Evolutionary conservation across 1,284 basidiomycete species (phyloP), one percentile per base, ranked within the genome.

Genomic region (Cryptococcus amylolentus): DNA sequence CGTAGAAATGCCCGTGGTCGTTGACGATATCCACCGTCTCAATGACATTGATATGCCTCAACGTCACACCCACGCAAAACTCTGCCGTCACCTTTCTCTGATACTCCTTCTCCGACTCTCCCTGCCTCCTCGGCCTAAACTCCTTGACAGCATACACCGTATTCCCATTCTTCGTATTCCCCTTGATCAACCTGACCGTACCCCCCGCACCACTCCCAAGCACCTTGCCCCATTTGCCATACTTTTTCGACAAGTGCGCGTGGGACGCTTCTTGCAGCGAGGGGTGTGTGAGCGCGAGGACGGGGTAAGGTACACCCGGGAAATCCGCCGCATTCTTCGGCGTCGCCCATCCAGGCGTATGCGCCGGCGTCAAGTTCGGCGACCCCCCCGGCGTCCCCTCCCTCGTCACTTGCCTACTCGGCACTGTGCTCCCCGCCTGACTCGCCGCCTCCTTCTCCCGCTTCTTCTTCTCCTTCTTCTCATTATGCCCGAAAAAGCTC

Each of bases 61-160:
- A 81, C 26, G 93, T 94, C 43, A 90, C 91, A 55, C 95, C 94
- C 28, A 97, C 92, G 70, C 95, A 98, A 74, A 99, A 98, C 78
- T 98, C 95, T 47, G 95, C 94, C 2, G 94, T 97, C 60, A 98
- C 88, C 80, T 98, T 98, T 81, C 97, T 94, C 84, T 97, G 91
- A 76, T 98, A 98, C 80, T 98, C 95, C 79, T 92, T 91, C 76
- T 95, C 91, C 20, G 82, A 84, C 81, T 98, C 95, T 42, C 90
- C 91, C 3, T 83, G 77, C 59, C 92, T 83, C 67, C 91, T 89
- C 48, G 92, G 88, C 49, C 95, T 83, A 75, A 98, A 98, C 81
- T 98, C 92, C 78, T 99, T 99, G 67, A 97, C 96, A 47, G 96
- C 96, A 76, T 89, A 98, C 48, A 92, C 87, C 48, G 83, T 82